Evolutionary conservation across 1,139 yeast genomes (phyloP).

Genomic region (Candida labiduridarum): DNA sequence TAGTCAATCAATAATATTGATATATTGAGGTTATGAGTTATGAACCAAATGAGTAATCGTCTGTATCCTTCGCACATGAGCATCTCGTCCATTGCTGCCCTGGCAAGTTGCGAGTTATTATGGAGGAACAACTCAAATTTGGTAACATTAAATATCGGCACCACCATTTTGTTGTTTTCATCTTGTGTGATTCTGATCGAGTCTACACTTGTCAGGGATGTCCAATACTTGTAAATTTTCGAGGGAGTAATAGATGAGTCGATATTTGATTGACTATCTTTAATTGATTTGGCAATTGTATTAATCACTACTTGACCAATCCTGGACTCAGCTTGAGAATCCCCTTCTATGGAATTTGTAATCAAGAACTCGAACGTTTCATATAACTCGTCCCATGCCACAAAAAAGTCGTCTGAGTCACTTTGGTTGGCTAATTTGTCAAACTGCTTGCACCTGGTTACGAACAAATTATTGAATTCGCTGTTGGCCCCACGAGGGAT

Average conservation of each 20-base stretch:
- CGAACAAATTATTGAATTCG: conserved; percentile 22
- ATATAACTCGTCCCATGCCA: conserved; percentile 33
- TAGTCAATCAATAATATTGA: conserved; percentile 55
- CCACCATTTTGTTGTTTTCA: conserved; percentile 30
- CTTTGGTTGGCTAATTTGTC: conserved; percentile 20
- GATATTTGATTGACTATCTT: conserved; percentile 25
- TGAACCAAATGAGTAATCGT: conserved; percentile 64
- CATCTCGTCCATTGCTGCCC: conserved; percentile 65
- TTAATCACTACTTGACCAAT: conserved; percentile 45
- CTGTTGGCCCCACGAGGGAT: conserved; percentile 60
- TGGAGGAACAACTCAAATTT: conserved; percentile 41
- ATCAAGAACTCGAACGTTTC: conserved; percentile 31
- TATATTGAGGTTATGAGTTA: conserved; percentile 61
- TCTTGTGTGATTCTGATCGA: conserved; percentile 27
- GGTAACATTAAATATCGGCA: conserved; percentile 46
- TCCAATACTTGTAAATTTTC: conserved; percentile 48
- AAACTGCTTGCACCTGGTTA: conserved; percentile 19
- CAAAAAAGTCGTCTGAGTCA: conserved; percentile 32
- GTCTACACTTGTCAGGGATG: conserved; percentile 32
- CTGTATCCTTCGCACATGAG: conserved; percentile 66
- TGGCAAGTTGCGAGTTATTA: conserved; percentile 46
- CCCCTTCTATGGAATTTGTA: conserved; percentile 28
- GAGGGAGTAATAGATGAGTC: conserved; percentile 45
- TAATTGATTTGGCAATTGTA: conserved; percentile 56
- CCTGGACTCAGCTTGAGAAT: conserved; percentile 28